Evolutionary conservation across 2,329 filamentous ascomycete genomes (phyloP).

Genomic region (Intubia oerlemansii): DNA sequence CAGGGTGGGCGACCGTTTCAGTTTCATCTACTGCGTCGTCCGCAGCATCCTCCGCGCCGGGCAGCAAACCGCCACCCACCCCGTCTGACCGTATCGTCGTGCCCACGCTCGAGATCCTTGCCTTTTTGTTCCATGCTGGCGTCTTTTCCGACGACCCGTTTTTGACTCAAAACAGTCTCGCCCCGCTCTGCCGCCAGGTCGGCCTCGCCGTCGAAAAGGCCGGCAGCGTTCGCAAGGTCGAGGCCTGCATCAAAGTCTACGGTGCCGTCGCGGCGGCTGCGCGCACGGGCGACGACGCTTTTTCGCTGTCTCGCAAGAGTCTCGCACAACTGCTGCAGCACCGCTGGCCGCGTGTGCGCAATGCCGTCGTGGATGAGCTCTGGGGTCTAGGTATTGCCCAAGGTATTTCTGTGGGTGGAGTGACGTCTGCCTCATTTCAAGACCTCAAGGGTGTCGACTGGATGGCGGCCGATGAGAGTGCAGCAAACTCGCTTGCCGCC

Average conservation of each 20-base stretch:
- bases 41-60: too few species aligned
- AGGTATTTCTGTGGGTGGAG: too few species aligned
- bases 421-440: too few species aligned
- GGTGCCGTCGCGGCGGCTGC: constrained; percentile 32
- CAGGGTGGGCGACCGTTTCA: constrained; percentile 8
- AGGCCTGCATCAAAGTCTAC: constrained; percentile 65
- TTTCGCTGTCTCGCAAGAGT: constrained; percentile 37
- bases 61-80: constrained; percentile 15
- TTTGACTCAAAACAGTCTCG: too few species aligned
- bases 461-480: too few species aligned
- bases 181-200: constrained; percentile 39
- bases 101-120: constrained; percentile 54
- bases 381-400: constrained; percentile 19
- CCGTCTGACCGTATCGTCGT: constrained; percentile 50
- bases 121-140: constrained; percentile 51
- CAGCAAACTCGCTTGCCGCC: too few species aligned
- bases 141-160: constrained; percentile 14
- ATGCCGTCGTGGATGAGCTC: constrained; percentile 35
- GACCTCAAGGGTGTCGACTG: too few species aligned
- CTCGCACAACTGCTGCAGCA: constrained; percentile 55
- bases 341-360: constrained; percentile 58
- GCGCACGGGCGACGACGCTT: constrained; percentile 8
- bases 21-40: too few species aligned
- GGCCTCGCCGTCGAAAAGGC: constrained; percentile 72
- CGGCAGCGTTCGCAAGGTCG: constrained; percentile 60